Conservation (phyloP, 768 basidiomycete genomes). For the Dacryopinax spathularia region DNA sequence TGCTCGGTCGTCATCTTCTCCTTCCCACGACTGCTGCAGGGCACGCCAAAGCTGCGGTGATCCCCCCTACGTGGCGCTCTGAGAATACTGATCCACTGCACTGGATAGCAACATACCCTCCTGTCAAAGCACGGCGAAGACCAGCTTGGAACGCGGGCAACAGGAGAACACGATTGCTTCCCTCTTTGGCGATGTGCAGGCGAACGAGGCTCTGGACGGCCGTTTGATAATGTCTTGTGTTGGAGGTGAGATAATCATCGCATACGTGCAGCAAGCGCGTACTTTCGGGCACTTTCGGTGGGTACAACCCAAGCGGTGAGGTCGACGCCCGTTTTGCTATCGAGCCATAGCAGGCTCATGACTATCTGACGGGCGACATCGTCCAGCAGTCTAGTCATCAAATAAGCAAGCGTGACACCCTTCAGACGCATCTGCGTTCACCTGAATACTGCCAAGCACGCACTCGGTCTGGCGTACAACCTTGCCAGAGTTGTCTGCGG, state of each 20-base stretch:
- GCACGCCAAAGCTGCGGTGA: conserved; percentile 72
- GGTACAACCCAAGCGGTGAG: conserved; percentile 65
- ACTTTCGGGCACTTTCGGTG: conserved; percentile 50
- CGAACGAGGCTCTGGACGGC: conserved; percentile 48
- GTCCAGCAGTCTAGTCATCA: conserved; percentile 45
- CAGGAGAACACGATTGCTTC: conserved; percentile 47
- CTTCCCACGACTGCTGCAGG: conserved; percentile 25
- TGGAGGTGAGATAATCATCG: background rate
- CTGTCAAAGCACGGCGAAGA: conserved; percentile 71
- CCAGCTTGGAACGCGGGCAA: conserved; percentile 64
- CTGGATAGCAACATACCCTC: conserved; percentile 40
- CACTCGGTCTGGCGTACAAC: conserved; percentile 71
- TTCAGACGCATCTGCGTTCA: conserved; percentile 22
- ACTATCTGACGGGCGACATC: conserved; percentile 72
- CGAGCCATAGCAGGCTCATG: conserved; percentile 82
- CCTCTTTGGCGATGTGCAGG: conserved; percentile 54
- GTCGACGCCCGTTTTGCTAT: conserved; percentile 50
- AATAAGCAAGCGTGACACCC: background rate
- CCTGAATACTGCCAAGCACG: conserved; percentile 85
- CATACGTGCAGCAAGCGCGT: conserved; percentile 15
- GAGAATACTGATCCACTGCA: background rate
- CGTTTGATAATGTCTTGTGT: conserved; percentile 53
- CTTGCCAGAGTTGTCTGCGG: conserved; percentile 63
- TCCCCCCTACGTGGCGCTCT: conserved; percentile 38
- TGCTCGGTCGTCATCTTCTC: conserved; percentile 38